Percentiles rank a stretch among this genome's conserved stretches.
Evolutionary conservation across 2,329 filamentous ascomycete species (phyloP).

Genomic region (Alternaria incomplexa): DNA sequence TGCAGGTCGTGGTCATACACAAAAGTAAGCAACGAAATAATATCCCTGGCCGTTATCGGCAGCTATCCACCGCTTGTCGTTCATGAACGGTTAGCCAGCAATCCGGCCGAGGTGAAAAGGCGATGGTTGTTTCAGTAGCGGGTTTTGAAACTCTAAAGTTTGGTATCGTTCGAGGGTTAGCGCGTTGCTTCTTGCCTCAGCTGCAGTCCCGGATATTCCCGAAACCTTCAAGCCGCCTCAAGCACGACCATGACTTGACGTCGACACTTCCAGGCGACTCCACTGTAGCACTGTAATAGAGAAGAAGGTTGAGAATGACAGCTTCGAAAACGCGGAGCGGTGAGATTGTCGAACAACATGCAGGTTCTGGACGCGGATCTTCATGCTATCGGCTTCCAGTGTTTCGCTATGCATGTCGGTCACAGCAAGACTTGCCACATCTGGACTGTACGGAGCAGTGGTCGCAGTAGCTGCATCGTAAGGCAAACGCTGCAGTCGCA

Average conservation of each 20-base stretch:
- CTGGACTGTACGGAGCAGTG: background rate
- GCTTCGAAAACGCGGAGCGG: background rate
- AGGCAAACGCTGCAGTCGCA: background rate
- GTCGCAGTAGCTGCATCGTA: background rate
- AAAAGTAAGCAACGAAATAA: background rate
- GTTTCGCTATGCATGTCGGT: conserved; percentile 1
- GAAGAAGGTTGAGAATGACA: background rate
- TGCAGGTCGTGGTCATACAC: background rate
- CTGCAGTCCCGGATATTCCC: conserved; percentile 21
- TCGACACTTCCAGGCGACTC: background rate
- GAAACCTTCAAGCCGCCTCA: conserved; percentile 3
- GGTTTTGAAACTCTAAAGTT: conserved; percentile 35
- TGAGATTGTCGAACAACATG: background rate
- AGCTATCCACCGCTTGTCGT: background rate
- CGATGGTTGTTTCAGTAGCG: conserved; percentile 22
- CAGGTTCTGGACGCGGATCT: background rate
- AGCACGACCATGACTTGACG: background rate
- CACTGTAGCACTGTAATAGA: background rate
- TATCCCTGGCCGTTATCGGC: background rate
- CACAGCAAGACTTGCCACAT: background rate
- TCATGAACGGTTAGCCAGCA: conserved; percentile 1
- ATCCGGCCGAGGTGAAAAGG: conserved; percentile 2
- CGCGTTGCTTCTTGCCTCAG: conserved; percentile 11
- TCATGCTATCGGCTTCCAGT: background rate
- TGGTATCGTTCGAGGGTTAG: conserved; percentile 26